phyloP scores from a whole-genome alignment of 163 green algal species.

The Prototheca cutis region DNA sequence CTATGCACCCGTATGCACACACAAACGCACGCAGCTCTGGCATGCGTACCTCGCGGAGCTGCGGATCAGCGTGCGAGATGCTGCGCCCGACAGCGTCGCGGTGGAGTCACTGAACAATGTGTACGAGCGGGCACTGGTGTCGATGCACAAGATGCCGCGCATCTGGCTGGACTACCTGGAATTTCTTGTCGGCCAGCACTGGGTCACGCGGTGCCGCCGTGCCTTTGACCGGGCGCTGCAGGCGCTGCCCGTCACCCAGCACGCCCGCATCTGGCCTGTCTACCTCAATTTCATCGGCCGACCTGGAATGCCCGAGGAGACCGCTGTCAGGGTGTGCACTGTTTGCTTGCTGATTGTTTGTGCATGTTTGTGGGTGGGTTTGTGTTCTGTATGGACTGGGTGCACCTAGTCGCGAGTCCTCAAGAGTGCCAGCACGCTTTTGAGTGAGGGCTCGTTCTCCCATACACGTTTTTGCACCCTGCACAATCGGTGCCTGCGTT shows the following conservation, averaged over 20 bases:
- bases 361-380: too few species aligned
- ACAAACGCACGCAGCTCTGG: constrained; percentile 66
- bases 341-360: too few species aligned
- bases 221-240: constrained; percentile 83
- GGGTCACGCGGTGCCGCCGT: constrained; percentile 59
- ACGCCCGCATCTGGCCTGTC: constrained; percentile 84
- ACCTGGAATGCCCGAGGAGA: constrained; percentile 63
- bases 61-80: constrained; percentile 45
- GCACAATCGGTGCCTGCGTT: too few species aligned
- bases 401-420: too few species aligned
- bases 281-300: constrained; percentile 89
- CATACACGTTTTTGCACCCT: too few species aligned
- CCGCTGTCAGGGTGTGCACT: too few species aligned
- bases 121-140: constrained; percentile 89
- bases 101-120: constrained; percentile 70
- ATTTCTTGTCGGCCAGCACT: constrained; percentile 58
- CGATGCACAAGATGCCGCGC: constrained; percentile 97
- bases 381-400: too few species aligned
- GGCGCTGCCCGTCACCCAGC: constrained; percentile 93
- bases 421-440: too few species aligned
- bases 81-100: constrained; percentile 31
- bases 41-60: constrained; percentile 81
- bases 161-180: constrained; percentile 92
- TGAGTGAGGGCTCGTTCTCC: too few species aligned
- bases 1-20: neutral